phyloP scores from a whole-genome alignment of 805 yeast genomes.

The Yarrowia bubula region DNA sequence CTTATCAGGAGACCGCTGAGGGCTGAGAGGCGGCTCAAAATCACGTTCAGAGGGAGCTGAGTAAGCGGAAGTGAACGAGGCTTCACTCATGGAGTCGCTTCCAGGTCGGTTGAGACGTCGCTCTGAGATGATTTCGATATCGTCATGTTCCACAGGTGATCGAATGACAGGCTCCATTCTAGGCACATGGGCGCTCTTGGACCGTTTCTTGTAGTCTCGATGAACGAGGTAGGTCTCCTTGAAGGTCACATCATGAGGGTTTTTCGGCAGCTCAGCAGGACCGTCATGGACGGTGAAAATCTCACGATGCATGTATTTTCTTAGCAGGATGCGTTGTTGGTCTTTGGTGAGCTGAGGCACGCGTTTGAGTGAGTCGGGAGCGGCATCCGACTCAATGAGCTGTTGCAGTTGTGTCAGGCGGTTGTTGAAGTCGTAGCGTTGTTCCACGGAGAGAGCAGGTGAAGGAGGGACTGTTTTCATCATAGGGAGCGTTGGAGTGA shows the following conservation, averaged over 20 bases:
- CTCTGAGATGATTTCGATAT: background rate
- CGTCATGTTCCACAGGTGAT: background rate
- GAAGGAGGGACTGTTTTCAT: background rate
- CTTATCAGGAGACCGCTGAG: background rate
- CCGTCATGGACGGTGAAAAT: conserved; percentile 33
- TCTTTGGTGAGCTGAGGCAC: conserved; percentile 20
- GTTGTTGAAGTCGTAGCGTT: conserved; percentile 18
- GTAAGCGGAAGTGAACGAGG: background rate
- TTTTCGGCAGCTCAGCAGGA: background rate
- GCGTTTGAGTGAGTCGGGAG: background rate
- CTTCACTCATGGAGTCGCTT: background rate
- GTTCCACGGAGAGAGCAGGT: background rate
- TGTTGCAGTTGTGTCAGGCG: conserved; percentile 2
- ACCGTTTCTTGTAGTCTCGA: conserved; percentile 1
- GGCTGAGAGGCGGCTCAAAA: conserved; percentile 18
- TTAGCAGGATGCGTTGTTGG: conserved; percentile 24
- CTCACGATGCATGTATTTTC: conserved; percentile 35
- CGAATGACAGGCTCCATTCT: background rate
- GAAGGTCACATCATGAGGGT: background rate
- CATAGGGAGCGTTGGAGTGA: background rate
- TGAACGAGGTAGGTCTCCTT: conserved; percentile 10
- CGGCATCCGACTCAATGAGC: background rate
- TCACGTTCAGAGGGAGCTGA: conserved; percentile 2
- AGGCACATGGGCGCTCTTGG: background rate
- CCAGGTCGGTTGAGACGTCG: background rate